phyloP scores from a whole-genome alignment of 1,284 basidiomycete species.

The Boletellus deceptivus region DNA sequence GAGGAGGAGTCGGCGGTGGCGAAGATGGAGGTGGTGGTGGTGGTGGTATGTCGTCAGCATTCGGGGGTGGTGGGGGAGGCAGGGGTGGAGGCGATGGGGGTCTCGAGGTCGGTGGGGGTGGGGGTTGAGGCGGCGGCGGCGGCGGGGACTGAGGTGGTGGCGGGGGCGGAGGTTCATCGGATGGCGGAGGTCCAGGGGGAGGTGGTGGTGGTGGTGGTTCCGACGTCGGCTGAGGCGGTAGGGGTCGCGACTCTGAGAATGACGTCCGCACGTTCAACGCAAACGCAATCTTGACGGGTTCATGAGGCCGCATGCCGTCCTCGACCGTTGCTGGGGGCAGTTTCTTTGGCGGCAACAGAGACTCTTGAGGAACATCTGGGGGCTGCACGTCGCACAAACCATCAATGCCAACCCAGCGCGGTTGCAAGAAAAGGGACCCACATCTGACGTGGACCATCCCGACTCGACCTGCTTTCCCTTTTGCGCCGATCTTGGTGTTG shows the following conservation, averaged over 20 bases:
- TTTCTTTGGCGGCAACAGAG: conserved; percentile 14
- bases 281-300: conserved; percentile 36
- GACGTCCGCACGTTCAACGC: conserved; percentile 28
- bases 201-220: conserved; percentile 33
- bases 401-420: not conserved
- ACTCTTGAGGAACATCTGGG: conserved; percentile 16
- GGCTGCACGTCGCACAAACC: conserved; percentile 14
- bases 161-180: conserved; percentile 13
- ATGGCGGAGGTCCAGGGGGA: conserved; percentile 13
- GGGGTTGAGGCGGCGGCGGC: conserved; percentile 3
- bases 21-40: conserved; percentile 18
- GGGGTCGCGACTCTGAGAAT: conserved; percentile 24
- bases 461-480: conserved; percentile 25
- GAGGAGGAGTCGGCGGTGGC: conserved; percentile 13
- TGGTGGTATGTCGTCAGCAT: conserved; percentile 6
- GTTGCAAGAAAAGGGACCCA: conserved; percentile 10
- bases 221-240: conserved; percentile 29
- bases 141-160: conserved; percentile 11
- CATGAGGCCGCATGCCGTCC: conserved; percentile 26
- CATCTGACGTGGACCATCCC: conserved; percentile 22
- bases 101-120: conserved; percentile 8
- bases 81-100: conserved; percentile 9
- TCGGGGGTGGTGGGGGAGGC: conserved; percentile 4
- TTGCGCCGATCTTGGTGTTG: conserved; percentile 24
- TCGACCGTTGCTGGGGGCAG: conserved; percentile 18